Evolutionary conservation across 179 eudicot species (phyloP), one percentile per base, ranked within the genome.

Genomic region (Silene vulgaris): DNA sequence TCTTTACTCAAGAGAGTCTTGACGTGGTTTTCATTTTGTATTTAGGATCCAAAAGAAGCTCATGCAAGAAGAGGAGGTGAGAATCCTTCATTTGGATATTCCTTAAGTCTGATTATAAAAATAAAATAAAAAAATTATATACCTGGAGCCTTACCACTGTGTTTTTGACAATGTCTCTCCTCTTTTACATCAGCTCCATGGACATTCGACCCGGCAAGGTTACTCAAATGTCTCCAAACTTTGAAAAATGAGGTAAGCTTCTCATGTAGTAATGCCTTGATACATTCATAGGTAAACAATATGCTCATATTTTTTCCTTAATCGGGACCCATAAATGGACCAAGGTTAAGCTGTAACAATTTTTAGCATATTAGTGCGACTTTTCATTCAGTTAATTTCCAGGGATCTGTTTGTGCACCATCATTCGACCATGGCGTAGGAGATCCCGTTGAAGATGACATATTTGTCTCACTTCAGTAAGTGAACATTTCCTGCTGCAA

Each of bases 1-100:
- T 5, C 56, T 77, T 81, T 73, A 35, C 40, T 35, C 40, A 0
- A 8, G 48, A 40, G 48, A 40, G 48, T 40, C 19, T 52, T 52
- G 59, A 67, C 32, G 43, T 12, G 30, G 35, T 69, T 35, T 66
- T 73, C 43, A 61, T 80, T 74, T 59, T 62, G 26, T 35, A 6
- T 59, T 72, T 78, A 96, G 99, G 90, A 93, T 88, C 97, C 99
- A 70, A 73, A 85, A 82, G 98, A 93, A 81, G 99, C 99, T 81
- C 99, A 93, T 83, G 98, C 99, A 43, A 96, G 99, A 89, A 93
- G 99, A 83, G 99, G 99, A 80, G 94, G 99, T 96, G 78, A 85
- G 87, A 29, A 71, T 80, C 69, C 73, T 84, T 61, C 62, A 12
- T 75, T 62, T 68, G 32, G 69, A 72, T 68, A 4, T 65, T 5